Evolutionary conservation across 1,139 yeast genomes (phyloP).

Genomic region (Pichia sp.): DNA sequence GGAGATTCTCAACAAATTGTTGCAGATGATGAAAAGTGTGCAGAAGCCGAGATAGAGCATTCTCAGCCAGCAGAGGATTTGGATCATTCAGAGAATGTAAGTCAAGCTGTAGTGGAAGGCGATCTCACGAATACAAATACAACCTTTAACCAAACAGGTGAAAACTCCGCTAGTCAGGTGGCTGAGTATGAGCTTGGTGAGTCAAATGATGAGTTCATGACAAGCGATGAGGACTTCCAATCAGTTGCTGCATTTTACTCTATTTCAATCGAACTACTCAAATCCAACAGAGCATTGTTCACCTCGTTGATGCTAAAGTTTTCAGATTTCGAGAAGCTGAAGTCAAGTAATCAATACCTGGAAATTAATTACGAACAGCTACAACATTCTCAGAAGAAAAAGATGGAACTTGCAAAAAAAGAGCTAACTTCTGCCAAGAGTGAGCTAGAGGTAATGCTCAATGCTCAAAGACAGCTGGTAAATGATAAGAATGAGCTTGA

Average conservation of each 20-base stretch:
- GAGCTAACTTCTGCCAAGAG: slow-evolving; percentile 27
- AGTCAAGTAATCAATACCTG: slow-evolving; percentile 48
- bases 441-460: slow-evolving; percentile 19
- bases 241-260: slow-evolving; percentile 36
- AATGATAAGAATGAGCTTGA: slow-evolving; percentile 29
- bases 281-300: slow-evolving; percentile 29
- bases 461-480: slow-evolving; percentile 33
- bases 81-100: background rate
- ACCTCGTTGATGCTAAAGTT: slow-evolving; percentile 42
- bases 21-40: background rate
- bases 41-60: too few species aligned
- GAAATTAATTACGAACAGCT: slow-evolving; percentile 54
- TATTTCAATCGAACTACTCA: slow-evolving; percentile 31
- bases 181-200: background rate
- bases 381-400: slow-evolving; percentile 37
- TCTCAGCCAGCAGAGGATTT: too few species aligned
- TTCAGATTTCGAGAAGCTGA: slow-evolving; percentile 44
- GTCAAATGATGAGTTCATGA: slow-evolving; percentile 1
- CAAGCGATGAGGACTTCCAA: slow-evolving; percentile 21
- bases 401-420: slow-evolving; percentile 33
- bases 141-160: background rate
- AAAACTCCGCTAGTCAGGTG: background rate
- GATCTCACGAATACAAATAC: background rate
- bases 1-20: background rate
- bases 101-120: background rate